phyloP scores from a whole-genome alignment of 2,329 filamentous ascomycete species.

The Fusarium keratoplasticum region DNA sequence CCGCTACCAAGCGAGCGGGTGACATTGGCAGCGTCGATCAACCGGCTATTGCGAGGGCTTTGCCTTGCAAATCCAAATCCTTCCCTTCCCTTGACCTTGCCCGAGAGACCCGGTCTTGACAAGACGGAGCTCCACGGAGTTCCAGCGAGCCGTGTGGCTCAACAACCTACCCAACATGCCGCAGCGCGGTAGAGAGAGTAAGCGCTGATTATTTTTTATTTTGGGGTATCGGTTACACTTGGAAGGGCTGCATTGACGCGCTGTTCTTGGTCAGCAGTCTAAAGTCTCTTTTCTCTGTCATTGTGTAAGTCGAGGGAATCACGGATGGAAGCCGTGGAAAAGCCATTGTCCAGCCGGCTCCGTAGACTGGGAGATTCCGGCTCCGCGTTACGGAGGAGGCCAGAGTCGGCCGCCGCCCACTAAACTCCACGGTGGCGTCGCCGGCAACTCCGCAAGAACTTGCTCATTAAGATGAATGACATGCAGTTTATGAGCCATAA shows the following conservation, averaged over 20 bases:
- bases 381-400: constrained; percentile 12
- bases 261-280: background rate
- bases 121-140: background rate
- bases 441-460: constrained; percentile 7
- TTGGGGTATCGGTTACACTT: background rate
- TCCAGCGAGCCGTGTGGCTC: constrained; percentile 5
- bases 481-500: background rate
- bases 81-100: background rate
- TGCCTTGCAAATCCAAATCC: background rate
- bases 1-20: constrained; percentile 8
- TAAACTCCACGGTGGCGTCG: background rate
- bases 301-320: background rate
- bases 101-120: background rate
- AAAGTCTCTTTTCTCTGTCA: background rate
- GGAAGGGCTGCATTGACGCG: constrained; percentile 26
- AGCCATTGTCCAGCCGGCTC: constrained; percentile 23
- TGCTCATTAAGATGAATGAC: background rate
- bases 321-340: background rate
- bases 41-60: background rate
- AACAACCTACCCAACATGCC: background rate
- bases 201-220: constrained; percentile 13
- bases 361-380: constrained; percentile 24
- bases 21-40: constrained; percentile 23
- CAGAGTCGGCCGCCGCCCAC: background rate
- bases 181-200: constrained; percentile 24